Conservation (phyloP, 208 protist species). For the Trypanosoma brucei region DNA sequence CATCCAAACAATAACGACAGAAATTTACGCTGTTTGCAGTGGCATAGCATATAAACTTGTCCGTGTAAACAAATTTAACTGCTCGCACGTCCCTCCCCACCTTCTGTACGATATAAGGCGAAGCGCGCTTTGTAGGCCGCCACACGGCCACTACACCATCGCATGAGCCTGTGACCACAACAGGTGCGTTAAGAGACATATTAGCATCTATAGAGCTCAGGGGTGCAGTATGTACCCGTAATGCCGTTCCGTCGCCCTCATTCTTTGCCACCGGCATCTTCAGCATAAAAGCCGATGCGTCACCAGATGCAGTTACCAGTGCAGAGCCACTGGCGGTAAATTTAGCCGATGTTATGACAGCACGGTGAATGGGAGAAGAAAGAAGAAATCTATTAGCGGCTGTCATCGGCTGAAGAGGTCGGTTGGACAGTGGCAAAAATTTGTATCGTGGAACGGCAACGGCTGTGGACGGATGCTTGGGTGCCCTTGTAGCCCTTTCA, state of each 20-base stretch:
- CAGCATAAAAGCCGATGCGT: slow-evolving; percentile 35
- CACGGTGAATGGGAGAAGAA: slow-evolving; percentile 22
- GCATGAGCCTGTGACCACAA: slow-evolving; percentile 47
- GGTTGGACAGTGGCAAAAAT: slow-evolving; percentile 17
- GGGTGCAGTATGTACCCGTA: slow-evolving; percentile 29
- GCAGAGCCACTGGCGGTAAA: slow-evolving; percentile 45
- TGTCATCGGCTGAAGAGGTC: slow-evolving; percentile 27
- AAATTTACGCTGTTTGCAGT: slow-evolving; percentile 37
- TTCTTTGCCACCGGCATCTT: slow-evolving; percentile 51
- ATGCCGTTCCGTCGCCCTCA: slow-evolving; percentile 25
- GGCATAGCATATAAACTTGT: slow-evolving; percentile 66
- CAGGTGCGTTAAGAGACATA: slow-evolving; percentile 45
- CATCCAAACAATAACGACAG: slow-evolving; percentile 25
- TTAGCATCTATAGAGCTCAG: slow-evolving; percentile 53
- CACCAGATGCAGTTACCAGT: slow-evolving; percentile 43
- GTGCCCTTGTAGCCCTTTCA: slow-evolving; percentile 3
- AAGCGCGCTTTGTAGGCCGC: slow-evolving; percentile 26
- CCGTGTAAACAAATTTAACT: slow-evolving; percentile 75
- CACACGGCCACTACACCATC: slow-evolving; percentile 60
- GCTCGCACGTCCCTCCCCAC: slow-evolving; percentile 25
- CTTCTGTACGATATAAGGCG: slow-evolving; percentile 21
- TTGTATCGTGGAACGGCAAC: slow-evolving; percentile 8
- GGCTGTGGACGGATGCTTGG: neutral
- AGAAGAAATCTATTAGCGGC: slow-evolving; percentile 32
- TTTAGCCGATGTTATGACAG: slow-evolving; percentile 21